Evolutionary conservation across 371 early-diverging fungal species (phyloP), one percentile per base, ranked within the genome.

Genomic region (Capniomyces stellatus): DNA sequence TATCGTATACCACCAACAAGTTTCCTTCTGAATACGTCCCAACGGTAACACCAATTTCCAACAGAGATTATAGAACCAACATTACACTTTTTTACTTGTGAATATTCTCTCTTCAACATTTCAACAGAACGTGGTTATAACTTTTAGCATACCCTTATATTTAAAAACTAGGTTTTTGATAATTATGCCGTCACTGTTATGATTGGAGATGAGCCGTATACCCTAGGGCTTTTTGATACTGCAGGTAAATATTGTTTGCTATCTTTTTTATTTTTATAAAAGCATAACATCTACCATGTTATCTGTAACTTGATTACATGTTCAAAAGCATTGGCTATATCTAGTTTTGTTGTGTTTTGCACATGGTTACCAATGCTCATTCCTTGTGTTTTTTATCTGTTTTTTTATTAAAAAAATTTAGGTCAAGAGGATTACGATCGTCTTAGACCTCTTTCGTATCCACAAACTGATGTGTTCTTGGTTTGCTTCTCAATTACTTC

Each of bases 161-260:
- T n/a, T n/a, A n/a, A n/a, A 10, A 46, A 23, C 3, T 62, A 85
- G 85, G 89, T 96, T 29, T 96, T 96, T 76, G 97, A 96, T 73
- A 96, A 96, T 71, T 96, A 96, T 73, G 95, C 97, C 55, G 97
- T 93, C 43, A 94, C 93, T 31, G 95, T 96, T 43, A 93, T 93
- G 92, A 92, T 96, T 73, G 94, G 90, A 46, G 83, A 84, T 52
- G 87, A 89, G 60, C 87, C 88, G 21, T 87, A 83, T 60, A 89
- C 88, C 4, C 70, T 89, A 29, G 94, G 93, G 30, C 75, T 96
- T 41, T 94, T 94, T 61, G 97, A 96, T 81, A 96, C 97, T 44
- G 97, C 97, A 55, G 91, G 46, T 46, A 87, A 72, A 79, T 72
- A 72, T 29, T 27, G 6, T 21, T 27, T 18, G 21, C 6, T 46